These are phyloP conservation scores for Eutypa lata DNA, from an alignment of 2,329 filamentous ascomycete genomes.

Conservation along the genomic window DNA sequence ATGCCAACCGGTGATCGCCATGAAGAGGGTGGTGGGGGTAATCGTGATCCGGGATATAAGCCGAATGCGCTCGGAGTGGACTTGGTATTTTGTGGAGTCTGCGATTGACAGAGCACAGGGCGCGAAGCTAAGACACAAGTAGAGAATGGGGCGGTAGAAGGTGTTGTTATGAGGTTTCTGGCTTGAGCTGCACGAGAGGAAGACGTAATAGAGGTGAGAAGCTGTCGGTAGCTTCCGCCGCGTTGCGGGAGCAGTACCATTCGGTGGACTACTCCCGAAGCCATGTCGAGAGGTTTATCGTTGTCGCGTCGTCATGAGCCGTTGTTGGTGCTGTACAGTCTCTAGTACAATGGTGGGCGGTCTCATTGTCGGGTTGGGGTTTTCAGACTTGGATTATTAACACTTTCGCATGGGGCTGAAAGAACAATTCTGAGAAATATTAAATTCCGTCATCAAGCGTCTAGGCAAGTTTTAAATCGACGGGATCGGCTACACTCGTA, in stretches of 20 bases:
- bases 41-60: constrained; percentile 9
- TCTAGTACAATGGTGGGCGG: background rate
- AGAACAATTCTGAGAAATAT: too few relatives aligned
- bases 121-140: background rate
- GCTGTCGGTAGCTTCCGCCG: constrained; percentile 32
- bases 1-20: constrained; percentile 10
- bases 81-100: constrained; percentile 8
- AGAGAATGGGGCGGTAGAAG: background rate
- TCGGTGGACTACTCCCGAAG: constrained; percentile 47
- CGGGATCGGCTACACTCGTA: too few relatives aligned
- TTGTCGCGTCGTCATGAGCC: constrained; percentile 18
- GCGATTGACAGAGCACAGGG: constrained; percentile 8
- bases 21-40: constrained; percentile 2
- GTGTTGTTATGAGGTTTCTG: too few relatives aligned
- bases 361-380: constrained; percentile 6
- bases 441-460: too few relatives aligned
- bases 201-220: constrained; percentile 4
- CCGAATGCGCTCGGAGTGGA: constrained; percentile 3
- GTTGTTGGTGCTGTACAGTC: background rate
- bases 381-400: background rate
- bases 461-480: too few relatives aligned
- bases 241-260: constrained; percentile 45
- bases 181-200: background rate
- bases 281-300: constrained; percentile 36
- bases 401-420: too few relatives aligned